Percentiles rank a stretch among this genome's conserved stretches.
These are phyloP conservation scores for Hyparrhenia diplandra DNA, from an alignment of 176 grass and related monocot genomes.

Conservation along the genomic window DNA sequence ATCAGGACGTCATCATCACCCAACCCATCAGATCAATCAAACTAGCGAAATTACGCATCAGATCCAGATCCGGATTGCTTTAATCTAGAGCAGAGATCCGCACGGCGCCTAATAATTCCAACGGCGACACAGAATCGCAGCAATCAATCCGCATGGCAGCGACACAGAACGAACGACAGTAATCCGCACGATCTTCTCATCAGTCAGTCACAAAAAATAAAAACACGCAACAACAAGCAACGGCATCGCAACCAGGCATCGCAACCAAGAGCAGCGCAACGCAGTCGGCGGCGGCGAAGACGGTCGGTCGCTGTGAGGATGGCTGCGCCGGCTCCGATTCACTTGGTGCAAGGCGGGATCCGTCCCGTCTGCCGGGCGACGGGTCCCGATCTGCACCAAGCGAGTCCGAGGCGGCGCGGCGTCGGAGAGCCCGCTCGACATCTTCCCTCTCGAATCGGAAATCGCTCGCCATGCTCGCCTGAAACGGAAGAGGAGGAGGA, in stretches of 20 bases:
- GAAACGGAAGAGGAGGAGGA: background rate
- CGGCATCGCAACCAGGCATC: too few relatives aligned
- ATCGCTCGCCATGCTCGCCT: background rate
- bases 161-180: background rate
- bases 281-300: background rate
- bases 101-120: too few relatives aligned
- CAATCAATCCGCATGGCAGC: too few relatives aligned
- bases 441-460: background rate
- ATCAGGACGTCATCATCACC: background rate
- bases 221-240: background rate
- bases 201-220: background rate
- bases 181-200: background rate
- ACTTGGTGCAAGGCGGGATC: constrained; percentile 99
- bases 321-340: constrained; percentile 94
- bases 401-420: constrained; percentile 90
- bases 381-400: constrained; percentile 99
- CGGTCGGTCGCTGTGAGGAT: background rate
- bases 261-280: background rate
- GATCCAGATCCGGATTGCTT: constrained; percentile 41
- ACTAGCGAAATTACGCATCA: background rate
- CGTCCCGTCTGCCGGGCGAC: constrained; percentile 32
- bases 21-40: background rate
- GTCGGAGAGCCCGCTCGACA: too few relatives aligned
- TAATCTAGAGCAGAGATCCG: background rate
- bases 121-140: background rate